A percentile compares a stretch with the other conserved stretches of the same genome.
Conservation (phyloP, 495 filamentous ascomycete species). For the Xylaria scruposa region DNA sequence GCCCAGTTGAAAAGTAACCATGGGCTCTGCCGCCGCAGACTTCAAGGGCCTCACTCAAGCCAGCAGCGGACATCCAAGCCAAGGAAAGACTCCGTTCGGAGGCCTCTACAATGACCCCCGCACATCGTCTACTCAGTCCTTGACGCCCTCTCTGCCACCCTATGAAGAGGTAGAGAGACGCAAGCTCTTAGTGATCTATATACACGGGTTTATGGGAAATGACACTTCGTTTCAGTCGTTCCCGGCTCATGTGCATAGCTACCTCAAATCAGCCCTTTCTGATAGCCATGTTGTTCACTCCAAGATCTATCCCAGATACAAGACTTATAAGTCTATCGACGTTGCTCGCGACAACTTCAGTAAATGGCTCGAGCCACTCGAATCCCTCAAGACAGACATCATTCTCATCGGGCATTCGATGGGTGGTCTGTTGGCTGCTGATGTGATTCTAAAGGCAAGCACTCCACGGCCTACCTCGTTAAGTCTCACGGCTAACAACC, state of each 20-base stretch:
- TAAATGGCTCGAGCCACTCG: slow-evolving; percentile 80
- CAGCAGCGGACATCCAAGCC: background rate
- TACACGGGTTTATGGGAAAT: slow-evolving; percentile 93
- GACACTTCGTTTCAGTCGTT: slow-evolving; percentile 88
- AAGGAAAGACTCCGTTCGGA: slow-evolving; percentile 16
- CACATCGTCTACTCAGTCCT: slow-evolving; percentile 68
- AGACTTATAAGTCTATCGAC: slow-evolving; percentile 75
- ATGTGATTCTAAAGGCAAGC: slow-evolving; percentile 71
- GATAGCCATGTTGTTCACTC: slow-evolving; percentile 84
- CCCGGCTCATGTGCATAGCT: slow-evolving; percentile 83
- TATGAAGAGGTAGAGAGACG: slow-evolving; percentile 52
- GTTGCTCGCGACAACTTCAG: slow-evolving; percentile 83
- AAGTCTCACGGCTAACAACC: slow-evolving; percentile 29
- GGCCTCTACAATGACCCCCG: slow-evolving; percentile 57
- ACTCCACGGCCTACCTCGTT: slow-evolving; percentile 9
- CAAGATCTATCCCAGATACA: slow-evolving; percentile 91
- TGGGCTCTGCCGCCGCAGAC: slow-evolving; percentile 20
- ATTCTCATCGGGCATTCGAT: slow-evolving; percentile 89
- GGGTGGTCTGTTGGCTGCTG: slow-evolving; percentile 83
- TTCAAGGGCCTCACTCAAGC: slow-evolving; percentile 9
- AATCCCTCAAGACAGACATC: slow-evolving; percentile 75
- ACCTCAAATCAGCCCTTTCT: slow-evolving; percentile 69
- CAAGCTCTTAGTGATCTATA: slow-evolving; percentile 78
- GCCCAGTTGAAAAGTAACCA: background rate
- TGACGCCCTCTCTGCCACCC: slow-evolving; percentile 56